These are phyloP conservation scores for Dalbergia cultrata DNA, from an alignment of 306 rosid genomes.

Conservation along the genomic window DNA sequence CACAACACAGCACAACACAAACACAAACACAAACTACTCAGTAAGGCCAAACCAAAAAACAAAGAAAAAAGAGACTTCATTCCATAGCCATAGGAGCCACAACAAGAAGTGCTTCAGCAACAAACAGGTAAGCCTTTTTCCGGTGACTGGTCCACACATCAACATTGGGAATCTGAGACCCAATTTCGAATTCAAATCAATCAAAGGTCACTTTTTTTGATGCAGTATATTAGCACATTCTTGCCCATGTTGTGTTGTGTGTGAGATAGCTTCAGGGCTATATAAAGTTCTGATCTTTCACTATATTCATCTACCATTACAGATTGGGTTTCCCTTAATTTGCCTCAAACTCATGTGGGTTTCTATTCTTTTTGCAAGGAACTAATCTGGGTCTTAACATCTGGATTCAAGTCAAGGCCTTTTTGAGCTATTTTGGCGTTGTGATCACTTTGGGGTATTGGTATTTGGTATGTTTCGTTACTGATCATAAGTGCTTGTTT, in stretches of 20 bases:
- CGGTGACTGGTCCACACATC: constrained; percentile 32
- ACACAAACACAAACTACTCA: background rate
- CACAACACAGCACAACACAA: constrained; percentile 11
- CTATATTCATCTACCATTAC: constrained; percentile 41
- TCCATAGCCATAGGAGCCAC: background rate
- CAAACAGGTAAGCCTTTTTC: constrained; percentile 13
- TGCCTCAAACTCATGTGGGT: constrained; percentile 33
- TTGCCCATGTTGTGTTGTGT: constrained; percentile 19
- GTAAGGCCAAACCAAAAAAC: background rate
- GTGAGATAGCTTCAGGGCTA: constrained; percentile 35
- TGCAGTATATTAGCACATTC: background rate
- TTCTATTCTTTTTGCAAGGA: background rate
- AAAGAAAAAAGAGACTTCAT: background rate
- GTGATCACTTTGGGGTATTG: constrained; percentile 25
- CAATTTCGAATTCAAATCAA: constrained; percentile 47
- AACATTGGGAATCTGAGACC: constrained; percentile 58
- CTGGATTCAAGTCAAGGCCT: constrained; percentile 21
- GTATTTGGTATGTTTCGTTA: constrained; percentile 37
- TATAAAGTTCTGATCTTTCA: constrained; percentile 56
- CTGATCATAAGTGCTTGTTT: constrained; percentile 30
- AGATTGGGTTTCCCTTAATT: constrained; percentile 49
- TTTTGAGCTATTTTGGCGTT: constrained; percentile 29
- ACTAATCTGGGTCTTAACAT: constrained; percentile 43
- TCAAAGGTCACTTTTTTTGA: constrained; percentile 31
- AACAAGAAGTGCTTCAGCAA: constrained; percentile 36